Percentiles rank a stretch among this genome's conserved stretches.
phyloP scores from a whole-genome alignment of 2,329 filamentous ascomycete genomes.

The Thelonectria rubi region DNA sequence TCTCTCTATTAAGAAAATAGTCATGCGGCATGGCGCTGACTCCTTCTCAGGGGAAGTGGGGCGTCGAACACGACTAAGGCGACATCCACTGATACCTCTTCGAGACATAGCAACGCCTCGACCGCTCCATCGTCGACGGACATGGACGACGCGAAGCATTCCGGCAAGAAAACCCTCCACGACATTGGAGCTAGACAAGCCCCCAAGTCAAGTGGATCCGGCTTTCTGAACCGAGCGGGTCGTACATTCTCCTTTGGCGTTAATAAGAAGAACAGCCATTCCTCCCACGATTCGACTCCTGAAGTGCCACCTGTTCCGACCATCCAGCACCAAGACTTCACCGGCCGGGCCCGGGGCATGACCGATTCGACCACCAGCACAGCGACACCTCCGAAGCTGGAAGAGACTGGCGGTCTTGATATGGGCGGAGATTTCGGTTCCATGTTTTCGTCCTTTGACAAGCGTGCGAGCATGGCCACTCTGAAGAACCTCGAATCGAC shows the following conservation, averaged over 20 bases:
- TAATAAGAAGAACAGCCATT: slow-evolving; percentile 57
- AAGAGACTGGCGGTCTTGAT: slow-evolving; percentile 57
- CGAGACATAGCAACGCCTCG: slow-evolving; percentile 69
- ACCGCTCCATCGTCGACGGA: slow-evolving; percentile 68
- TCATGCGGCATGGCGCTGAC: slow-evolving; percentile 48
- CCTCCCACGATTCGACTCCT: slow-evolving; percentile 43
- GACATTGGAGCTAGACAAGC: slow-evolving; percentile 51
- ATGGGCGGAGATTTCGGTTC: slow-evolving; percentile 67
- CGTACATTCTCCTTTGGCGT: slow-evolving; percentile 69
- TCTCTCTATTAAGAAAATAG: slow-evolving; percentile 38
- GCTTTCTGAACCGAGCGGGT: slow-evolving; percentile 65
- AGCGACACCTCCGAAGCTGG: slow-evolving; percentile 60
- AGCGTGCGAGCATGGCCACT: slow-evolving; percentile 61
- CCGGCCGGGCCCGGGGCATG: slow-evolving; percentile 57
- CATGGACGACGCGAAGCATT: slow-evolving; percentile 44
- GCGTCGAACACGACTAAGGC: slow-evolving; percentile 70
- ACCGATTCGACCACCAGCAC: slow-evolving; percentile 65
- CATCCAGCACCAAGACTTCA: slow-evolving; percentile 45
- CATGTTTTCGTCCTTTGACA: slow-evolving; percentile 65
- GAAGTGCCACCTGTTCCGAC: slow-evolving; percentile 52
- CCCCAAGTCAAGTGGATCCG: slow-evolving; percentile 59
- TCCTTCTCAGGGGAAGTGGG: slow-evolving; percentile 62
- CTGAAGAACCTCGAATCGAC: slow-evolving; percentile 52
- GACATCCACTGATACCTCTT: slow-evolving; percentile 67
- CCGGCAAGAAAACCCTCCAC: slow-evolving; percentile 50